phyloP scores from a whole-genome alignment of 257 asterid genomes.

The Solanum chiquidenum region DNA sequence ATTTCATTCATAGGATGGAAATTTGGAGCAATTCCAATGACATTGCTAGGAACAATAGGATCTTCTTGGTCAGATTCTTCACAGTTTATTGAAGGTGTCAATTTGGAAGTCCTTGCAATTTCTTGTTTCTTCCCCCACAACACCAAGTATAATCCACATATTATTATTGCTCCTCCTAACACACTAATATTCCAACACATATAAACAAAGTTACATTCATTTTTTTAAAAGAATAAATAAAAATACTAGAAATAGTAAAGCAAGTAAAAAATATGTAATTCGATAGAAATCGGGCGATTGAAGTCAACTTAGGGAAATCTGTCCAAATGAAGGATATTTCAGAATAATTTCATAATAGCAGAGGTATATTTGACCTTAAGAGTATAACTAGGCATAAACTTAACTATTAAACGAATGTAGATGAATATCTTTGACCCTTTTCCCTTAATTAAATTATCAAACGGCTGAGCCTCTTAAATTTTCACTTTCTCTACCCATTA shows the following conservation, averaged over 20 bases:
- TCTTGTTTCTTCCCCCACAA: conserved; percentile 38
- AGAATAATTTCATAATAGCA: background rate
- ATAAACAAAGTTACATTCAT: background rate
- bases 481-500: background rate
- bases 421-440: background rate
- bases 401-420: background rate
- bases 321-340: background rate
- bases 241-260: background rate
- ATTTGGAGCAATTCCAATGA: background rate
- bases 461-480: background rate
- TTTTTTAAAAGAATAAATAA: too few relatives aligned
- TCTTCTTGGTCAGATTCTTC: background rate
- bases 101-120: background rate
- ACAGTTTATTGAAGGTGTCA: background rate
- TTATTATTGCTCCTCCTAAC: conserved; percentile 16
- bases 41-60: background rate
- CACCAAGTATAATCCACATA: conserved; percentile 26
- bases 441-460: background rate
- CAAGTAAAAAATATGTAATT: background rate
- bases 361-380: background rate
- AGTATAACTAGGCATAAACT: background rate
- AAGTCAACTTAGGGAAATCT: background rate
- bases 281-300: background rate
- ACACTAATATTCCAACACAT: conserved; percentile 9
- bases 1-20: background rate